phyloP scores from a whole-genome alignment of 129 eudicot genomes.

The Chrysanthemum makinoi region DNA sequence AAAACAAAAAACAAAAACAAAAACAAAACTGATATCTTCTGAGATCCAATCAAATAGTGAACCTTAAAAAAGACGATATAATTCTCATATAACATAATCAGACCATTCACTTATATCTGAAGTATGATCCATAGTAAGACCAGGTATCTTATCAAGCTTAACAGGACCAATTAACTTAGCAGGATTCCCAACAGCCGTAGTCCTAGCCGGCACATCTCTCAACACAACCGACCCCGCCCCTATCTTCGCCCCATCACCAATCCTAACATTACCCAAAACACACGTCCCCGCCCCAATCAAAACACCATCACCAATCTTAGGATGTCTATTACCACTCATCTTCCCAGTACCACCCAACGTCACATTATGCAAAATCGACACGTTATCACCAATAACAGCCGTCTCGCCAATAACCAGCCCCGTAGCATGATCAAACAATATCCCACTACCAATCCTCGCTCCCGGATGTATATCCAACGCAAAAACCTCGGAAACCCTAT shows the following conservation, averaged over 20 bases:
- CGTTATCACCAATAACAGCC: slow-evolving; percentile 51
- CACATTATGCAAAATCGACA: slow-evolving; percentile 62
- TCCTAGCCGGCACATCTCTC: slow-evolving; percentile 47
- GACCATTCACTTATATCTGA: slow-evolving; percentile 77
- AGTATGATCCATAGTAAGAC: slow-evolving; percentile 95
- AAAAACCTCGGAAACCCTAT: slow-evolving; percentile 55
- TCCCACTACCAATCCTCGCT: slow-evolving; percentile 52
- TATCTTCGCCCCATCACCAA: slow-evolving; percentile 55
- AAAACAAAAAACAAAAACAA: background rate
- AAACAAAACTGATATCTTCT: background rate
- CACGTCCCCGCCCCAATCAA: slow-evolving; percentile 69
- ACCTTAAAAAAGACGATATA: slow-evolving; percentile 7
- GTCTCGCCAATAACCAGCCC: slow-evolving; percentile 70
- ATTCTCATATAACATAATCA: slow-evolving; percentile 59
- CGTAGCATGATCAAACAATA: slow-evolving; percentile 72
- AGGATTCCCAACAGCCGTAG: slow-evolving; percentile 73
- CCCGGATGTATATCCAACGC: slow-evolving; percentile 69
- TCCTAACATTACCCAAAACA: slow-evolving; percentile 52
- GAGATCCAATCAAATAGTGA: slow-evolving; percentile 2
- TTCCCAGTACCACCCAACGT: slow-evolving; percentile 74
- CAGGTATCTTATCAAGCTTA: slow-evolving; percentile 75
- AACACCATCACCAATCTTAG: slow-evolving; percentile 71
- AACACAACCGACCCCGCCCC: slow-evolving; percentile 70
- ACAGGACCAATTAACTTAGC: slow-evolving; percentile 52
- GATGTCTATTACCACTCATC: slow-evolving; percentile 54